Evolutionary conservation across 2,329 filamentous ascomycete genomes (phyloP).

Genomic region (Lachnellula cervina): DNA sequence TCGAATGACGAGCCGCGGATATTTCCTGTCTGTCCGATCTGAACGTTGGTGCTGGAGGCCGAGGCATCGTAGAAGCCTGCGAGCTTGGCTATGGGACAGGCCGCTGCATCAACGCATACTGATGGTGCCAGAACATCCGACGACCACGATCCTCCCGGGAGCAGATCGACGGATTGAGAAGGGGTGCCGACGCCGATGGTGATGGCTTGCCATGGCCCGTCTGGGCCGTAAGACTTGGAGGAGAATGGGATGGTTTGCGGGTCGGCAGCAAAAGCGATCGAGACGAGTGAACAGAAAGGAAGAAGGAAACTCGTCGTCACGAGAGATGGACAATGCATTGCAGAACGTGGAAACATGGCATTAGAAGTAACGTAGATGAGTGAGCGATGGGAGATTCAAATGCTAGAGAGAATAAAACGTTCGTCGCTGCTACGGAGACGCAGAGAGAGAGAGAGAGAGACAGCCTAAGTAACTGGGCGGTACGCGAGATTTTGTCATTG

Average conservation of each 20-base stretch:
- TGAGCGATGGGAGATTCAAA: too few relatives aligned
- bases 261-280: background rate
- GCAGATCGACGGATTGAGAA: constrained; percentile 11
- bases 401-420: too few relatives aligned
- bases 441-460: too few relatives aligned
- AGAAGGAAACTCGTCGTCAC: background rate
- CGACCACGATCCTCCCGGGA: constrained; percentile 15
- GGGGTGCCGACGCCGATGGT: constrained; percentile 11
- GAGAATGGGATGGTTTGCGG: constrained; percentile 12
- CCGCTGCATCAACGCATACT: background rate
- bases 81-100: background rate
- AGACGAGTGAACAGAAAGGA: background rate
- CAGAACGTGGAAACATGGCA: too few relatives aligned
- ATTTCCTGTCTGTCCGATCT: constrained; percentile 4
- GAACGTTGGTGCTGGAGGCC: constrained; percentile 2
- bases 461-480: too few relatives aligned
- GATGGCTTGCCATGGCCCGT: constrained; percentile 22
- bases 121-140: constrained; percentile 10
- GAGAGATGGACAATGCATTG: too few relatives aligned
- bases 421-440: too few relatives aligned
- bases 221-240: constrained; percentile 13
- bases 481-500: too few relatives aligned
- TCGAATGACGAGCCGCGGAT: background rate
- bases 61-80: constrained; percentile 10
- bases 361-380: too few relatives aligned